Conservation (phyloP, 169 alveolate species). For the Pseudocohnilembus persalinus region DNA sequence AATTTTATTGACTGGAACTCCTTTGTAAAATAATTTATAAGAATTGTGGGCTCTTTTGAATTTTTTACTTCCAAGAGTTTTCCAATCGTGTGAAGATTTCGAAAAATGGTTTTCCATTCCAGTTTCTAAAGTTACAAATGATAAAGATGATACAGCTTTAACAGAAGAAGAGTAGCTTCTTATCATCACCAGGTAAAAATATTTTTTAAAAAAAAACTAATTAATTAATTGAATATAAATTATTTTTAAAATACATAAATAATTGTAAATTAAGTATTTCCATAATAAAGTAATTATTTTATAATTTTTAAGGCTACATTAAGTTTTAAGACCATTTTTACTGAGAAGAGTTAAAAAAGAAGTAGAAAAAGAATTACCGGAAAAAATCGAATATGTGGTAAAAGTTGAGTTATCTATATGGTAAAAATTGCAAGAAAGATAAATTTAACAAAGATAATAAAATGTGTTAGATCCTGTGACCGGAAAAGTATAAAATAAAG, state of each 20-base stretch:
- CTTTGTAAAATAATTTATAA: slow-evolving; percentile 87
- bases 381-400: slow-evolving; percentile 89
- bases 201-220: not conserved
- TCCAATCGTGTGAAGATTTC: slow-evolving; percentile 90
- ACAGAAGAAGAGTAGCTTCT: slow-evolving; percentile 91
- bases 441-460: not conserved
- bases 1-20: slow-evolving; percentile 92
- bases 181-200: slow-evolving; percentile 88
- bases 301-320: not conserved
- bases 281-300: no score
- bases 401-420: slow-evolving; percentile 90
- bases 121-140: slow-evolving; percentile 63
- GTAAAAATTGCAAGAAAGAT: slow-evolving; percentile 73
- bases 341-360: slow-evolving; percentile 93
- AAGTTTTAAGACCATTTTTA: slow-evolving; percentile 89
- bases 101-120: slow-evolving; percentile 93
- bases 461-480: not conserved
- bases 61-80: slow-evolving; percentile 89
- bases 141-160: slow-evolving; percentile 81
- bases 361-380: slow-evolving; percentile 93
- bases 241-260: no score
- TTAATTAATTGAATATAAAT: slow-evolving; percentile 43
- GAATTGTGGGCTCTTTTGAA: slow-evolving; percentile 91
- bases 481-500: slow-evolving; percentile 39
- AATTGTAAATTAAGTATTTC: no score